phyloP scores from a whole-genome alignment of 2,329 filamentous ascomycete species.

The Exophiala alcalophila region DNA sequence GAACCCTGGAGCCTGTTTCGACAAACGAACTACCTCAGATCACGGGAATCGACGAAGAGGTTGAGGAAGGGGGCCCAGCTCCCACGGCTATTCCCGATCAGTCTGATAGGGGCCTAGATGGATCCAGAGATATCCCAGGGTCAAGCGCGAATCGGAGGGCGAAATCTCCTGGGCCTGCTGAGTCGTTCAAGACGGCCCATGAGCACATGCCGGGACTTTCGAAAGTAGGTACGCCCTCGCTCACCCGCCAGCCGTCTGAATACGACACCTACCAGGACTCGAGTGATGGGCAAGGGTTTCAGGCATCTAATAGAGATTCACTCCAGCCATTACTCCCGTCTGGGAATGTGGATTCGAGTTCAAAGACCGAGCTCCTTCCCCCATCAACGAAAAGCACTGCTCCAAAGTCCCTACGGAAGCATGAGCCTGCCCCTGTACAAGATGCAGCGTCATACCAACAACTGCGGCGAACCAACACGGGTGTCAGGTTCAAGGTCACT shows the following conservation, averaged over 20 bases:
- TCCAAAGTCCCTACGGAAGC: constrained; percentile 17
- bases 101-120: constrained; percentile 15
- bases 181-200: constrained; percentile 16
- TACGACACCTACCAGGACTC: constrained; percentile 8
- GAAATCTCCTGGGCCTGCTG: constrained; percentile 9
- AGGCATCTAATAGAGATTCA: constrained; percentile 4
- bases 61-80: constrained; percentile 1
- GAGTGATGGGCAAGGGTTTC: constrained; percentile 1
- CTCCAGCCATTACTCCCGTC: constrained; percentile 13
- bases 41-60: constrained; percentile 11
- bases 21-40: constrained; percentile 20
- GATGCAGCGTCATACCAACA: constrained; percentile 16
- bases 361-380: constrained; percentile 21
- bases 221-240: constrained; percentile 5
- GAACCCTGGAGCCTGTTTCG: constrained; percentile 26
- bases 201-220: constrained; percentile 9
- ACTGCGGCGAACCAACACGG: constrained; percentile 18
- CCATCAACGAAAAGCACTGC: background rate
- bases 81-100: constrained; percentile 16
- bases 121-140: constrained; percentile 4
- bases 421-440: constrained; percentile 25
- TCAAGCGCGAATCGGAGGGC: constrained; percentile 1
- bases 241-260: constrained; percentile 6
- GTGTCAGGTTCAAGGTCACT: constrained; percentile 44
- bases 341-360: constrained; percentile 23